Evolutionary conservation across 257 asterid genomes (phyloP).

Genomic region (Solanum pinnatisectum): DNA sequence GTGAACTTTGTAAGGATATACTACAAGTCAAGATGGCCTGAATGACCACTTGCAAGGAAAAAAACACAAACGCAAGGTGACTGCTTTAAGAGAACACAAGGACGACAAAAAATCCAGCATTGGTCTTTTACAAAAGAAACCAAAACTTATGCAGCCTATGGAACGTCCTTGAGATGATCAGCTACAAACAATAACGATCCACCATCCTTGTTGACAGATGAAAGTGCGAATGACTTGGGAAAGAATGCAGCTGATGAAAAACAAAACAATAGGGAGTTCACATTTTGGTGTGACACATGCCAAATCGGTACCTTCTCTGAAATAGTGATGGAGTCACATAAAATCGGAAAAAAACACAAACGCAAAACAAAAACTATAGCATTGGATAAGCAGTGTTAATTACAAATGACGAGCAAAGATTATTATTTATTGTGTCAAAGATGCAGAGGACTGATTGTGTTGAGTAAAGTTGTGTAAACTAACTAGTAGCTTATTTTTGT

Average conservation of each 20-base stretch:
- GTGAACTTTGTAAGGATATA: slow-evolving; percentile 35
- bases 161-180: not conserved
- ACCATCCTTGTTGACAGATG: not conserved
- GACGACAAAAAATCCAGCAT: slow-evolving; percentile 14
- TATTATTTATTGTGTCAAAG: not conserved
- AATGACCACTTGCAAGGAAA: slow-evolving; percentile 37
- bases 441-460: not conserved
- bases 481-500: not conserved
- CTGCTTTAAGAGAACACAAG: slow-evolving; percentile 11
- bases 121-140: slow-evolving; percentile 15
- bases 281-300: slow-evolving; percentile 51
- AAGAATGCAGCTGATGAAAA: not conserved
- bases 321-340: slow-evolving; percentile 21
- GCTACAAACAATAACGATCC: not conserved
- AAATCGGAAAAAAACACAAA: slow-evolving; percentile 30
- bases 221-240: not conserved
- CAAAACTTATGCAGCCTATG: not conserved
- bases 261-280: not conserved
- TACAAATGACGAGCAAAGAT: not conserved
- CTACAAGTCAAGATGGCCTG: slow-evolving; percentile 18
- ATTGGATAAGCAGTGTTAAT: not conserved
- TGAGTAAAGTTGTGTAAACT: not conserved
- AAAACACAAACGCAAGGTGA: slow-evolving; percentile 44
- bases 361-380: not conserved
- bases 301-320: slow-evolving; percentile 9